Base-by-base conservation (phyloP, 805 yeast genomes). In the Ogataea glucozyma region DNA sequence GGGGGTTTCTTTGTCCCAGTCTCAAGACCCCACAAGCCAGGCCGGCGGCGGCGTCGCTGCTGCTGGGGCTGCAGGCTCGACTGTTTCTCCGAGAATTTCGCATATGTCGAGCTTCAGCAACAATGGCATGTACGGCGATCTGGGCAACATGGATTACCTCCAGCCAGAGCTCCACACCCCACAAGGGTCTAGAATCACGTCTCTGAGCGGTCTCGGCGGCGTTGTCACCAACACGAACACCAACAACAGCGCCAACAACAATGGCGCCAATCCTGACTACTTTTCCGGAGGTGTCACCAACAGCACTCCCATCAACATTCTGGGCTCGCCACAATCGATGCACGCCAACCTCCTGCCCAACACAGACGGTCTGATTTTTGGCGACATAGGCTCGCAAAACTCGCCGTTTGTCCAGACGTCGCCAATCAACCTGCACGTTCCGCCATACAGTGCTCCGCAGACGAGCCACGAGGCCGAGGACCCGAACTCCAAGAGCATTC, bases 351-450 rank as follows among this genome's bases (percentile, higher is more conserved):
- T 40, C 9, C 11, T 42, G 33, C 33, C 36, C 4, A 20, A 26
- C 18, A 23, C 34, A 26, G 47, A 48, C 3, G 34, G 44, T 14
- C n/a, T 42, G 22, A 36, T 44, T 7, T 43, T 49, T 17, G 37
- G 48, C 10, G 56, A 53, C 36, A 8, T 55, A 10, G 23, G 46
- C 16, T 33, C 49, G 9, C 51, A 47, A 24, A 42, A 51, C 11
- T 44, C 59, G 4, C 42, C 55, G 7, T 55, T 57, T 22, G 40
- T 30, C 10, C 40, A 56, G 2, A 38, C 29, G 6, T 38, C 52
- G 11, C 52, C 54, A 13, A 13, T 46, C 31, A 46, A 43, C 31
- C 11, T 47, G 21, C 49, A 41, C 13, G 24, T 42, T 19, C 39
- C 39, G 16, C 36, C 41, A 31, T 44, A 20, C n/a, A 23, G 32